Evolutionary conservation across 2,329 filamentous ascomycete genomes (phyloP).

Genomic region (Ustulina deusta): DNA sequence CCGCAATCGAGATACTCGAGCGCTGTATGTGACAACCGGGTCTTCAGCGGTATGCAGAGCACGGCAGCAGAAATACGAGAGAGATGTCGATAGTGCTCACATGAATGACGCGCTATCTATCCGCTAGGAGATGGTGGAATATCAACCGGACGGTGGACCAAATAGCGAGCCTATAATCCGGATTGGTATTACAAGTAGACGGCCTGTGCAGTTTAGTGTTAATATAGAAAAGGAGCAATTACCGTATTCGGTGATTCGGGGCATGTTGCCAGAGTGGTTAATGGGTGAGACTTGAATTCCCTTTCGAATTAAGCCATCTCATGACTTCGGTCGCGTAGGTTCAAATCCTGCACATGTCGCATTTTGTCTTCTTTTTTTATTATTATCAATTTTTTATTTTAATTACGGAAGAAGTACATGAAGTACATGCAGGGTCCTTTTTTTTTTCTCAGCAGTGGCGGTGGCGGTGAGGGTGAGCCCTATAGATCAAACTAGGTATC

Average conservation of each 20-base stretch:
- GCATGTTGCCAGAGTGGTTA: conserved; percentile 51
- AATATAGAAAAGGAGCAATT: not conserved
- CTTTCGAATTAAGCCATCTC: conserved; percentile 43
- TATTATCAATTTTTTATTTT: not conserved
- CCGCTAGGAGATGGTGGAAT: not conserved
- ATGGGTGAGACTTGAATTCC: conserved; percentile 50
- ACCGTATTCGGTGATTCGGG: conserved; percentile 22
- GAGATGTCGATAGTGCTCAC: no score
- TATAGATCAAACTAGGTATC: no score
- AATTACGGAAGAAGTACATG: not conserved
- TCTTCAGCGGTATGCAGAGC: not conserved
- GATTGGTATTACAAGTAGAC: no score
- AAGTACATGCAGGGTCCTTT: not conserved
- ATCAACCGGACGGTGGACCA: not conserved
- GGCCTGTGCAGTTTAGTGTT: not conserved
- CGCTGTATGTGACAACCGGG: not conserved
- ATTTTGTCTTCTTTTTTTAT: conserved; percentile 14
- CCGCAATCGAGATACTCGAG: no score
- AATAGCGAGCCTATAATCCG: no score
- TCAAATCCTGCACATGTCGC: conserved; percentile 50
- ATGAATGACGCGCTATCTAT: no score
- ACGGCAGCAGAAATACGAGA: no score
- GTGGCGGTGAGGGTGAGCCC: no score
- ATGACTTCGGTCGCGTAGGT: conserved; percentile 50
- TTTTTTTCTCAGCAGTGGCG: no score